These are phyloP conservation scores for Kurtzmaniella quercitrusa DNA, from an alignment of 1,139 yeast species.

Conservation along the genomic window DNA sequence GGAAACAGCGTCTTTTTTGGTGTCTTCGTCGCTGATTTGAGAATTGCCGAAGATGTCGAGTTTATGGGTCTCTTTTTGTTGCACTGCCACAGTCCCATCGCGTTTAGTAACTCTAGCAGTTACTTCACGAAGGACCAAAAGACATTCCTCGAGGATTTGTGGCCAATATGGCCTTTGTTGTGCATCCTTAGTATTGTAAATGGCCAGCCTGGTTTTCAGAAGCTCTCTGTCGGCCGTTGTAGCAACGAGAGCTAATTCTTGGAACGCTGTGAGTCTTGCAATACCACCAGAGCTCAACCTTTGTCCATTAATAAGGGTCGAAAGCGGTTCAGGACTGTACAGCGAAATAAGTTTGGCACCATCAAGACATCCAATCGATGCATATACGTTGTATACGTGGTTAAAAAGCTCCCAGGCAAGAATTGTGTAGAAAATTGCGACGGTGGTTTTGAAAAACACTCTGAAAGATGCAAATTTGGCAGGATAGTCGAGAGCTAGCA, in stretches of 20 bases:
- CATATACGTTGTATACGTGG: conserved; percentile 64
- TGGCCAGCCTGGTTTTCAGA: conserved; percentile 44
- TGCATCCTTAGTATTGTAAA: conserved; percentile 33
- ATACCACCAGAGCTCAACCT: conserved; percentile 48
- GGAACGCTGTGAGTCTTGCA: conserved; percentile 66
- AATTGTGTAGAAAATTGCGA: conserved; percentile 35
- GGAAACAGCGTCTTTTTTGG: neutral
- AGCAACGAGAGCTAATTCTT: conserved; percentile 63
- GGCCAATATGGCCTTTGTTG: conserved; percentile 40
- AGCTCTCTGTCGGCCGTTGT: conserved; percentile 44
- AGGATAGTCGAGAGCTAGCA: conserved; percentile 35
- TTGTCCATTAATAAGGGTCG: conserved; percentile 72
- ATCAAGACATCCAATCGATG: conserved; percentile 79
- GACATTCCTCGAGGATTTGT: conserved; percentile 56
- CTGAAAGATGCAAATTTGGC: conserved; percentile 27
- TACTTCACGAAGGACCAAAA: conserved; percentile 47
- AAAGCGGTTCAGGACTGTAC: conserved; percentile 67
- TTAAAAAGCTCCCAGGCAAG: conserved; percentile 61
- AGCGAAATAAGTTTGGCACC: conserved; percentile 68
- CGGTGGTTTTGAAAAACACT: conserved; percentile 32
- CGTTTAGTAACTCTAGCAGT: conserved; percentile 39
- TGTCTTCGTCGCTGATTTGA: neutral
- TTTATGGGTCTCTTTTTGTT: neutral
- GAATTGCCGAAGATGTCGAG: conserved; percentile 34
- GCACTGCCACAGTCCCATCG: conserved; percentile 21